Conservation (phyloP, 805 yeast genomes). For the Ogataea sp. region DNA sequence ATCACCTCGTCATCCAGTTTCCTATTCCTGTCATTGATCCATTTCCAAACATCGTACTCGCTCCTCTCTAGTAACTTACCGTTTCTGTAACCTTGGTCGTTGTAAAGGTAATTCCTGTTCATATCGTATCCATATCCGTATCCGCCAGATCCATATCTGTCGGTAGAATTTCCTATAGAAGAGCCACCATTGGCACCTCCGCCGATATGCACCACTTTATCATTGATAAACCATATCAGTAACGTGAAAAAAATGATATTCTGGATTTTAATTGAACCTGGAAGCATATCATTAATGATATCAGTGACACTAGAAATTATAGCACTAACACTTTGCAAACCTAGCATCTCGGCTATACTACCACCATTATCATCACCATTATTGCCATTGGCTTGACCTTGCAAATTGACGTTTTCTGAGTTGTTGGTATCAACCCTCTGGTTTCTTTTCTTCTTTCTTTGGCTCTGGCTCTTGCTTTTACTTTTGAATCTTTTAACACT, state of each 20-base stretch:
- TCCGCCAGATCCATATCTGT: not conserved
- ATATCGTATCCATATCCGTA: not conserved
- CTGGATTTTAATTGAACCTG: constrained; percentile 4
- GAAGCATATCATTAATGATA: constrained; percentile 3
- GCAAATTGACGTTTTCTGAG: too few species aligned
- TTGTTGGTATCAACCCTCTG: constrained; percentile 26
- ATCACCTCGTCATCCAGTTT: not conserved
- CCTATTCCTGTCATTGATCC: constrained; percentile 43
- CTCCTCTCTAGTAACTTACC: constrained; percentile 28
- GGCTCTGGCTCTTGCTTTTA: constrained; percentile 7
- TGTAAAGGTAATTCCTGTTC: not conserved
- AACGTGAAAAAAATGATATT: not conserved
- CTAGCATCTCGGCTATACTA: too few species aligned
- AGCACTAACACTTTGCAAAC: too few species aligned
- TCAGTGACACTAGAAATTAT: not conserved
- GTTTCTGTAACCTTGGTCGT: not conserved
- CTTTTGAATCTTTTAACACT: constrained; percentile 3
- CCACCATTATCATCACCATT: too few species aligned
- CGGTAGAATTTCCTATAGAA: not conserved
- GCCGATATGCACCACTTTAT: not conserved
- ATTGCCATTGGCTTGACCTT: too few species aligned
- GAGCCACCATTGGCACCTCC: not conserved
- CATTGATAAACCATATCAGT: not conserved
- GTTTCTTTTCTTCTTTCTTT: constrained; percentile 14
- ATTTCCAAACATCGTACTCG: constrained; percentile 63